phyloP scores from a whole-genome alignment of 2,329 filamentous ascomycete genomes.

The Aspergillus jensenii region DNA sequence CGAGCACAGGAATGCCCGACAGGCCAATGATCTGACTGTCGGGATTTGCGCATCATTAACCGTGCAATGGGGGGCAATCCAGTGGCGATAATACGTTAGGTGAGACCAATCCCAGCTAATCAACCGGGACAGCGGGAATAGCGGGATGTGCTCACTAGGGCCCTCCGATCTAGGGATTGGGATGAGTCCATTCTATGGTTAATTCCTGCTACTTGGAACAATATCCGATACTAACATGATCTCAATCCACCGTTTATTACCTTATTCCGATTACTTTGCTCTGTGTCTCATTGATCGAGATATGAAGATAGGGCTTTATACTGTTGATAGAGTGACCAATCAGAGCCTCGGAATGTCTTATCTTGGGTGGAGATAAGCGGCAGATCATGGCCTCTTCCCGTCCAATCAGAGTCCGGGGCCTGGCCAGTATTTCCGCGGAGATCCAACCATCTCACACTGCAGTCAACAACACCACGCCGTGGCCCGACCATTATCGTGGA shows the following conservation, averaged over 20 bases:
- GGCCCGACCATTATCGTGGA: neutral
- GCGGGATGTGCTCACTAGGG: neutral
- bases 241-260: neutral
- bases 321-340: neutral
- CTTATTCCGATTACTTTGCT: neutral
- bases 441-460: neutral
- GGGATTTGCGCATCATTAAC: neutral
- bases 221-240: neutral
- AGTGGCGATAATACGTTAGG: neutral
- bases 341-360: slow-evolving; percentile 1
- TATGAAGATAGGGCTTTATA: neutral
- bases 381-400: neutral
- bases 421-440: slow-evolving; percentile 10
- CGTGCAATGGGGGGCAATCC: neutral
- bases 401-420: slow-evolving; percentile 5
- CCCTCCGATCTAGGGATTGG: neutral
- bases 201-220: neutral
- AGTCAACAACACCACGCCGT: neutral
- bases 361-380: slow-evolving; percentile 2
- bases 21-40: neutral
- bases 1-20: neutral
- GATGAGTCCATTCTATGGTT: neutral
- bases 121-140: neutral
- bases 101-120: neutral
- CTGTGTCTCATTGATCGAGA: neutral